Evolutionary conservation across 106 monocot species (phyloP), one percentile per base, ranked within the genome.

Genomic region (Triglochin maritima): DNA sequence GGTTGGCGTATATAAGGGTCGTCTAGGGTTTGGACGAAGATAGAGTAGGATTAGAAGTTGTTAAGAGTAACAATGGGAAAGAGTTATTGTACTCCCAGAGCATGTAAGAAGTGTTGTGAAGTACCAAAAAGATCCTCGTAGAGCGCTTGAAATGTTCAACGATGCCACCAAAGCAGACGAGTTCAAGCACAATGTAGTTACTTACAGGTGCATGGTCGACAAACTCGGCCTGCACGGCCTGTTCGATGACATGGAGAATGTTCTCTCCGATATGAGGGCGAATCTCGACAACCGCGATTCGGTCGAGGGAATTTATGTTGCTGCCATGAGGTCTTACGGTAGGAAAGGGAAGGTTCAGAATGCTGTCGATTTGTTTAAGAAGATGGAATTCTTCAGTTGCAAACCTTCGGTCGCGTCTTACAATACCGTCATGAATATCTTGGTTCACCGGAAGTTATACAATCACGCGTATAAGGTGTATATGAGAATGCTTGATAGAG

Each of bases 391-490:
- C 72, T 96, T 77, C 51, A 80, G 80, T 3, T 87, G 90, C 48
- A 80, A 79, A 15, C 87, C 90, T 5, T 72, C 81, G 13, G 83
- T 81, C 14, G 44, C 78, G 17, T 87, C 95, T 17, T 96, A 90
- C 65, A 96, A 96, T 66, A 66, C 85, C 6, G 83, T 96, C 62
- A 96, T 90, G 95, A 85, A 83, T 74, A 73, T 86, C 46, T 83
- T 96, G 53, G 78, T 96, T 63, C 83, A 96, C 51, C 70, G 72
- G 64, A 63, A 78, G 46, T 83, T 83, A 65, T 80, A 71, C 56
- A 81, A 87, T 80, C 90, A 90, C 70, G 85, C 90, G 6, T 90
- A 87, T 74, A 96, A 96, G 77, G 87, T 96, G 7, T 96, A 96
- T 62, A 64, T 96, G 44, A 80, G 95, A 51, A 96, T 96, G 95